Evolutionary conservation across 495 filamentous ascomycete genomes (phyloP).

Genomic region (Aspergillus panamensis): DNA sequence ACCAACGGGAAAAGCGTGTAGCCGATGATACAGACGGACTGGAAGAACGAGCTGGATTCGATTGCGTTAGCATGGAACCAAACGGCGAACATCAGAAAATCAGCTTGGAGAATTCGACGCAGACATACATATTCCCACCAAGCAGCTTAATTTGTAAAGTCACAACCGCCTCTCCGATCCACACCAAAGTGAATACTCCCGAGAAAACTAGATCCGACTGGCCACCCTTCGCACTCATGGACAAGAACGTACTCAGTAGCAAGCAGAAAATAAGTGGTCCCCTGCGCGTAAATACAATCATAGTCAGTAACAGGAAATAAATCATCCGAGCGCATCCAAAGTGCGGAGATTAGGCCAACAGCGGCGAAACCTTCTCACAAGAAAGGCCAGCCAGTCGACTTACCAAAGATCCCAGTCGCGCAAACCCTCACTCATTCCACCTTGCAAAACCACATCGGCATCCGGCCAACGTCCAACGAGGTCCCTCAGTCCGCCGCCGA

Average conservation of each 20-base stretch:
- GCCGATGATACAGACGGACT: constrained; percentile 94
- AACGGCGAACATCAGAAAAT: neutral
- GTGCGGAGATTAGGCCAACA: neutral
- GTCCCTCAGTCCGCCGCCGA: constrained; percentile 60
- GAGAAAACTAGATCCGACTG: constrained; percentile 89
- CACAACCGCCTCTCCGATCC: constrained; percentile 94
- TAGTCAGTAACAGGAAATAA: neutral
- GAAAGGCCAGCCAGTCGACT: constrained; percentile 4
- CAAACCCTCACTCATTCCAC: constrained; percentile 79
- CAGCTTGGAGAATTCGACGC: neutral
- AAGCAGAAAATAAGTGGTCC: constrained; percentile 92
- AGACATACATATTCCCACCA: constrained; percentile 91
- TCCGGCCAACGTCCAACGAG: constrained; percentile 67
- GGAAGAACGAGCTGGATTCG: constrained; percentile 80
- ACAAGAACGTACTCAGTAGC: constrained; percentile 79
- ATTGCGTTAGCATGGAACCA: constrained; percentile 18
- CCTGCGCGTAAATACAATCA: constrained; percentile 34
- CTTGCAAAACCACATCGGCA: constrained; percentile 67
- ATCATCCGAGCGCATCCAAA: too few species aligned
- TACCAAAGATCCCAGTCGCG: constrained; percentile 97
- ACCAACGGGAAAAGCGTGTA: constrained; percentile 99
- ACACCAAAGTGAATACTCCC: constrained; percentile 92
- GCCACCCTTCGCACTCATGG: constrained; percentile 61
- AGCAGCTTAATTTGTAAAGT: constrained; percentile 98
- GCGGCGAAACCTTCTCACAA: neutral